These are phyloP conservation scores for Diaporthe ilicicola DNA, from an alignment of 2,329 filamentous ascomycete species.

Conservation along the genomic window DNA sequence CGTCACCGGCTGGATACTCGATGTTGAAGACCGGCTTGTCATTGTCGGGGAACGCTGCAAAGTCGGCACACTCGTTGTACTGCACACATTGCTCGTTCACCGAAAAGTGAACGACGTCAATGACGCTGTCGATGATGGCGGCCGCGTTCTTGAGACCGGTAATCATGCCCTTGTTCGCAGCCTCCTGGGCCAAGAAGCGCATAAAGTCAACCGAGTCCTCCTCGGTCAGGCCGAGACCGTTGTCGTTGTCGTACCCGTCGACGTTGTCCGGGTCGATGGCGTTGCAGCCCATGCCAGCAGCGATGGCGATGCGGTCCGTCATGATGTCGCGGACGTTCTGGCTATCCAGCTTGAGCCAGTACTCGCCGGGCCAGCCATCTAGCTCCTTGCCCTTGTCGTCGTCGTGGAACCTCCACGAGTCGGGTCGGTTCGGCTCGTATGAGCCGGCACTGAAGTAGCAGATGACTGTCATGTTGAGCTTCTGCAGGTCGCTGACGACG, in stretches of 20 bases:
- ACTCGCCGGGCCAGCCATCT: conserved; percentile 72
- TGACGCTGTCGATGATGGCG: conserved; percentile 60
- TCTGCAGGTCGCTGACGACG: conserved; percentile 56
- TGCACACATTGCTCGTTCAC: conserved; percentile 71
- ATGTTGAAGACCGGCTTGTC: conserved; percentile 70
- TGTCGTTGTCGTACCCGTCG: conserved; percentile 71
- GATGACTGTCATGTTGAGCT: conserved; percentile 66
- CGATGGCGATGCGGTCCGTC: conserved; percentile 65
- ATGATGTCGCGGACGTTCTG: conserved; percentile 71
- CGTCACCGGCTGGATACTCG: conserved; percentile 62
- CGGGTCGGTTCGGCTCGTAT: conserved; percentile 70
- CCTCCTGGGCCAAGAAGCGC: conserved; percentile 64
- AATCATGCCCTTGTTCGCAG: conserved; percentile 62
- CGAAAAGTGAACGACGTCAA: conserved; percentile 66
- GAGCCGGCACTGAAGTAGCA: conserved; percentile 81
- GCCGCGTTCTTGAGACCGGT: conserved; percentile 76
- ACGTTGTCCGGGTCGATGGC: conserved; percentile 78
- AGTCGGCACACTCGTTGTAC: conserved; percentile 61
- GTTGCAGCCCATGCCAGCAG: conserved; percentile 69
- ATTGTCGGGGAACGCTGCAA: conserved; percentile 56
- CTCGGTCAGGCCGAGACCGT: conserved; percentile 66
- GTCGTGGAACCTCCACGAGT: conserved; percentile 61
- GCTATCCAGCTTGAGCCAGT: conserved; percentile 70
- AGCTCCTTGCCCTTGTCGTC: conserved; percentile 66
- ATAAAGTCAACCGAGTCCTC: conserved; percentile 67